phyloP scores from a whole-genome alignment of 2,329 filamentous ascomycete species.

The Neospermospora avenae region DNA sequence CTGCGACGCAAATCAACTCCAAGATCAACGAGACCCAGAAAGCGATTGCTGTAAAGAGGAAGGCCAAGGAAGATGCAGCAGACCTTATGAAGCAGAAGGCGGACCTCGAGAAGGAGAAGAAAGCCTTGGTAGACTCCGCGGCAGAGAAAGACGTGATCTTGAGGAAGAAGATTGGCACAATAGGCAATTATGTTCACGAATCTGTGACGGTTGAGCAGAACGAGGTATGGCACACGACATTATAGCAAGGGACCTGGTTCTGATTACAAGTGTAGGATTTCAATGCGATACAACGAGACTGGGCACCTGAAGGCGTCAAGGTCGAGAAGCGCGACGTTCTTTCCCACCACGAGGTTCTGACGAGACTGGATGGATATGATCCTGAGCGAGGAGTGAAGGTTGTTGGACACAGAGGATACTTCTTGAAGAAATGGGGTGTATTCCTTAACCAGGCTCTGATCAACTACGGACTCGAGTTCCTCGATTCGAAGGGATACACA shows the following conservation, averaged over 20 bases:
- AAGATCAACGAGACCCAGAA: constrained; percentile 89
- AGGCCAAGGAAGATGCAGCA: constrained; percentile 85
- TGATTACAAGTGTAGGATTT: constrained; percentile 54
- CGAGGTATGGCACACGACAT: constrained; percentile 52
- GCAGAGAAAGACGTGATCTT: constrained; percentile 71
- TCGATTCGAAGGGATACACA: constrained; percentile 75
- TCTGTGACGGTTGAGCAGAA: constrained; percentile 80
- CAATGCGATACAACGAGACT: constrained; percentile 73
- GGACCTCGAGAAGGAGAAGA: constrained; percentile 77
- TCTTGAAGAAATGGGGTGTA: constrained; percentile 83
- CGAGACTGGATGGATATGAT: constrained; percentile 86
- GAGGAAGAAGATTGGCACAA: constrained; percentile 73
- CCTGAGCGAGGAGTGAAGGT: constrained; percentile 90
- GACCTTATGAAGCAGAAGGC: constrained; percentile 77
- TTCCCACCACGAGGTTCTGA: constrained; percentile 92
- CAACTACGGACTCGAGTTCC: constrained; percentile 92
- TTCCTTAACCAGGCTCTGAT: constrained; percentile 90
- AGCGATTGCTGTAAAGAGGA: constrained; percentile 87
- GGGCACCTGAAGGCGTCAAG: constrained; percentile 72
- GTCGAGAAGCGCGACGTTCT: constrained; percentile 75
- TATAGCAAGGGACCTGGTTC: background rate
- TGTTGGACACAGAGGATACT: constrained; percentile 92
- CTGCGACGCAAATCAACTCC: constrained; percentile 73
- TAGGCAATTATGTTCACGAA: constrained; percentile 90
- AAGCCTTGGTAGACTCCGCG: constrained; percentile 70